A percentile compares a stretch with the other conserved stretches of the same genome.
Conservation (phyloP, 164 flowering plant genomes). For the Tinospora cordifolia region DNA sequence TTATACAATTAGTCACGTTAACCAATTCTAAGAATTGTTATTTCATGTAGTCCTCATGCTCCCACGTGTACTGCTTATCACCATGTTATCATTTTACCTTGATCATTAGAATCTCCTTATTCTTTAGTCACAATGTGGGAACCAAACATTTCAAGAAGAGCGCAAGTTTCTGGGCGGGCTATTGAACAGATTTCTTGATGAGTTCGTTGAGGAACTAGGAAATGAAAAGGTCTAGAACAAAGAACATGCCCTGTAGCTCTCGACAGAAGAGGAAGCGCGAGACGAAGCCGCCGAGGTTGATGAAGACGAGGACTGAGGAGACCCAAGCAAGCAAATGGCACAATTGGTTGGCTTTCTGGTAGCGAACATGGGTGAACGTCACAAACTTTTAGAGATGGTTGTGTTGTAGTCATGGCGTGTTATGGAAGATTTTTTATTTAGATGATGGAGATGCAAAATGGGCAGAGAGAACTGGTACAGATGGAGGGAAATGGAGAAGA, state of each 20-base stretch:
- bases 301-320: constrained; percentile 83
- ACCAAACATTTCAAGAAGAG: constrained; percentile 71
- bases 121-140: too few species aligned
- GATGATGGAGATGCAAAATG: background rate
- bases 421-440: too few species aligned
- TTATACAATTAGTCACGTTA: too few species aligned
- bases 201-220: constrained; percentile 74
- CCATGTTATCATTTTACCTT: too few species aligned
- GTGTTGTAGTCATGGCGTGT: background rate
- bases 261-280: constrained; percentile 83
- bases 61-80: too few species aligned
- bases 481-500: too few species aligned
- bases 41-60: too few species aligned
- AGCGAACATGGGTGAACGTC: constrained; percentile 78
- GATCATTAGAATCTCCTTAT: too few species aligned
- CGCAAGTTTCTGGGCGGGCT: constrained; percentile 75
- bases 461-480: background rate
- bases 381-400: constrained; percentile 60
- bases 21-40: too few species aligned
- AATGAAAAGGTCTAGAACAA: constrained; percentile 58
- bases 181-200: constrained; percentile 57
- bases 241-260: constrained; percentile 76
- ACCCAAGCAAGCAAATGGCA: constrained; percentile 90
- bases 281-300: constrained; percentile 70
- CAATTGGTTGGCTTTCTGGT: constrained; percentile 56